Percentiles rank a stretch among this genome's conserved stretches.
Evolutionary conservation across 148 eudicot genomes (phyloP).

Genomic region (Drosera capensis): DNA sequence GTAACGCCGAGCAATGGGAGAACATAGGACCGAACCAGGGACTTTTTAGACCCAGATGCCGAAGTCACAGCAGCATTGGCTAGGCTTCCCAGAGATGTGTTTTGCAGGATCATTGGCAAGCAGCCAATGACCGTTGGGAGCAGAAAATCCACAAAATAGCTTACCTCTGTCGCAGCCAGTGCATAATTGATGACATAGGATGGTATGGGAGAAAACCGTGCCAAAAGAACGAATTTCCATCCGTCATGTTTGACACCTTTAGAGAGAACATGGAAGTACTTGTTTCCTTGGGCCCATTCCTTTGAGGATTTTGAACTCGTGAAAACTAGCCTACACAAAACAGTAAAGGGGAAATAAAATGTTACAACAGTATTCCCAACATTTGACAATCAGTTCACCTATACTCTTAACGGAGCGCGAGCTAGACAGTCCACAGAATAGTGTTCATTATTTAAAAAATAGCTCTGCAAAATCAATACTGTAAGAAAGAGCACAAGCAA

Average conservation of each 20-base stretch:
- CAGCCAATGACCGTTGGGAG: conserved; percentile 75
- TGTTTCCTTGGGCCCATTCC: conserved; percentile 47
- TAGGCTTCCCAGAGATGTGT: conserved; percentile 86
- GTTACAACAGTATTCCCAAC: background rate
- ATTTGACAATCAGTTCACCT: background rate
- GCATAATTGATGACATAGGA: conserved; percentile 80
- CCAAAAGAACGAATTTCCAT: conserved; percentile 84
- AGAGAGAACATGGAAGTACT: conserved; percentile 52
- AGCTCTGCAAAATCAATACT: no score
- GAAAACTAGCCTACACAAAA: conserved; percentile 48
- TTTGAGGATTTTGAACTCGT: conserved; percentile 42
- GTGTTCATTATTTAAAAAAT: no score
- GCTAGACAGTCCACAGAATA: no score
- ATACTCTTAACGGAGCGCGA: background rate
- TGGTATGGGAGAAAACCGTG: conserved; percentile 84
- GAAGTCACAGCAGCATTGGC: conserved; percentile 82
- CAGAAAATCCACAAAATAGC: conserved; percentile 55
- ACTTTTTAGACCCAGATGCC: conserved; percentile 48
- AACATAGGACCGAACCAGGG: conserved; percentile 56
- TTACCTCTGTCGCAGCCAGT: conserved; percentile 62
- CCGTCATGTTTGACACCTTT: conserved; percentile 84
- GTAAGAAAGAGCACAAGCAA: no score
- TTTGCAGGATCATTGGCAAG: conserved; percentile 88
- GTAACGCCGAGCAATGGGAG: conserved; percentile 66
- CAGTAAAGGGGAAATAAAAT: background rate